Evolutionary conservation across 2,329 filamentous ascomycete genomes (phyloP), one percentile per base, ranked within the genome.

Genomic region (Iodosphaeria phyllophila): DNA sequence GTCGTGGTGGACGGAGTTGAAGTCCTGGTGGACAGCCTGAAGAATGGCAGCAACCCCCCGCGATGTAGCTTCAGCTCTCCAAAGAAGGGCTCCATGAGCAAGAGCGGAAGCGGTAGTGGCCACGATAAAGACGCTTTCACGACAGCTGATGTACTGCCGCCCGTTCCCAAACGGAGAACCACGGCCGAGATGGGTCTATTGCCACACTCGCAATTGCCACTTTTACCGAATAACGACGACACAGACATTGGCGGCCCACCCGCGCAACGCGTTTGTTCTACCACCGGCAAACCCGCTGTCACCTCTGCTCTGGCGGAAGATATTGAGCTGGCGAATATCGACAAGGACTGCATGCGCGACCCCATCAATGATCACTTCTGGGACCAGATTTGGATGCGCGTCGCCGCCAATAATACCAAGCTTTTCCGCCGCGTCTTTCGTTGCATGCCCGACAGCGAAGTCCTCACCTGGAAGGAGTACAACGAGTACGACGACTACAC

Each of bases 401-500:
- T 83, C 26, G 89, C 89, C 1, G 72, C 77, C 33, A 95, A 95
- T 55, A 98, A 98, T 46, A 98, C 89, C 3, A 86, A 83, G 44
- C 65, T 98, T 23, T 98, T 79, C 53, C 76, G 89, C 16, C 71
- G 77, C 32, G 86, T 98, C 6, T 98, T 98, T 56, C 73, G 84
- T 23, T 93, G 84, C 49, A 91, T 92, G 78, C 89, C 89, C 2
- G 89, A 98, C 46, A 93, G 74, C 25, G 82, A 93, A 42, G 89
- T 92, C 14, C 74, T 71, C 34, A 86, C 77, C 21, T 98, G 89
- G 89, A 73, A 77, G 35, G 78, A 92, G 34, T 98, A 98, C 50
- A 75, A 79, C 33, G 76, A 91, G 35, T 92, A 77, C 42, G 61
- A 67, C 27, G 63, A 71, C 4, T 95, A 93, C 44, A 62, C 64